Conservation (phyloP, 768 basidiomycete genomes). For the Gloeostereum incarnatum region DNA sequence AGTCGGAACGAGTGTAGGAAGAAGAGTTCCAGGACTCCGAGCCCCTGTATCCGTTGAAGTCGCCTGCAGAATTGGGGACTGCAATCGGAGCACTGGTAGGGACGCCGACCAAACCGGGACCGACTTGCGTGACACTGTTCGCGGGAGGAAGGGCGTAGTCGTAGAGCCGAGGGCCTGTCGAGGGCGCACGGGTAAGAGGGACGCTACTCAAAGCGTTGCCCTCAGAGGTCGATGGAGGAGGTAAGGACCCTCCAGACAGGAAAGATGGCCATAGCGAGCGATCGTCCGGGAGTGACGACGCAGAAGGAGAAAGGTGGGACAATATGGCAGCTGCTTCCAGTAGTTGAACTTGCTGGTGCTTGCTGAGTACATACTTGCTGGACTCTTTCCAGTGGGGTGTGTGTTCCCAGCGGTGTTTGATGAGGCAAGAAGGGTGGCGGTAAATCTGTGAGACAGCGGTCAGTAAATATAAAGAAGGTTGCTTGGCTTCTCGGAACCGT, state of each 20-base stretch:
- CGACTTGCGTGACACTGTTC: constrained; percentile 41
- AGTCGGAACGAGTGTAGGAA: constrained; percentile 22
- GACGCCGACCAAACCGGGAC: constrained; percentile 38
- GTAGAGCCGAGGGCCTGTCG: constrained; percentile 52
- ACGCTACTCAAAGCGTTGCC: constrained; percentile 43
- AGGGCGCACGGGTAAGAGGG: constrained; percentile 25
- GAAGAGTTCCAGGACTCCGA: neutral
- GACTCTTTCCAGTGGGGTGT: constrained; percentile 95
- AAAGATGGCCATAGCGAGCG: constrained; percentile 88
- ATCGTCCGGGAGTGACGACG: constrained; percentile 74
- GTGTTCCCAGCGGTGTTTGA: constrained; percentile 98
- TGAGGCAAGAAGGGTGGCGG: constrained; percentile 88
- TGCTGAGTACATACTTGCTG: constrained; percentile 81
- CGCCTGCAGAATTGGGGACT: neutral
- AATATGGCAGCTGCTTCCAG: constrained; percentile 97
- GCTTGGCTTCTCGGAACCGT: too few species aligned
- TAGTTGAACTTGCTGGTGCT: constrained; percentile 95
- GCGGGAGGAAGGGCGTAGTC: constrained; percentile 46
- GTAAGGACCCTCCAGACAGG: constrained; percentile 62
- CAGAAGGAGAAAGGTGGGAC: constrained; percentile 67
- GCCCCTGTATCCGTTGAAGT: neutral
- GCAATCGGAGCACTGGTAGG: neutral
- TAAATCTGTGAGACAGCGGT: constrained; percentile 44
- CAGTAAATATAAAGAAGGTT: too few species aligned
- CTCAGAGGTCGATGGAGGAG: constrained; percentile 27